Evolutionary conservation across 192 early-diverging fungal species (phyloP).

Genomic region (Coemansia sp.): DNA sequence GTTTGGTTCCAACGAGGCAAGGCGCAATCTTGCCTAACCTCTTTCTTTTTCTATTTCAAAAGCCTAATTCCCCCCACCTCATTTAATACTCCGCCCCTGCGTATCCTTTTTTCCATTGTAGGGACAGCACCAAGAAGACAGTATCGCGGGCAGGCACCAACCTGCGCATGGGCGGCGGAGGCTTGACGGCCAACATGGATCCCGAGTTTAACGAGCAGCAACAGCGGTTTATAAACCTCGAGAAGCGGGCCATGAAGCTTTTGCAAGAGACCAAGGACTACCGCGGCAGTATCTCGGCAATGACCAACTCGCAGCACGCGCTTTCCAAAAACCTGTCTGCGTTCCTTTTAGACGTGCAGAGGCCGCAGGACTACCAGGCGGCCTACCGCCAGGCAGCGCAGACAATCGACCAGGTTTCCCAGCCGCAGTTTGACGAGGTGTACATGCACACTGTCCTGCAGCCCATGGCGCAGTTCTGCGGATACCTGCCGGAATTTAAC

Average conservation of each 20-base stretch:
- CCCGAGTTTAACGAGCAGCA: conserved; percentile 82
- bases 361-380: conserved; percentile 66
- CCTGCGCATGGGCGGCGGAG: conserved; percentile 24
- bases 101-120: conserved; percentile 11
- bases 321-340: conserved; percentile 85
- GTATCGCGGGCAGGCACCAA: conserved; percentile 30
- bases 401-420: conserved; percentile 74
- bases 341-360: conserved; percentile 80
- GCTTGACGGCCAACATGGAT: conserved; percentile 50
- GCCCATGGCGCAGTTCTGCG: conserved; percentile 80
- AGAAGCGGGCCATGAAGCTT: conserved; percentile 76
- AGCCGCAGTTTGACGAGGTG: conserved; percentile 78
- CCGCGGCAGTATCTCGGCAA: conserved; percentile 76
- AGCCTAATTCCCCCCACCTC: too few relatives aligned
- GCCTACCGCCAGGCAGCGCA: conserved; percentile 83
- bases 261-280: conserved; percentile 93
- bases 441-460: conserved; percentile 86
- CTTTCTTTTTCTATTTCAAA: too few relatives aligned
- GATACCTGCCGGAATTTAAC: conserved; percentile 90
- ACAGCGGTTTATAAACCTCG: conserved; percentile 72
- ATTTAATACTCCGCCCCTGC: too few relatives aligned
- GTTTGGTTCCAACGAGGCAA: not conserved
- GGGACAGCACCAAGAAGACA: conserved; percentile 48
- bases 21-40: too few relatives aligned
- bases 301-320: conserved; percentile 78